phyloP scores from a whole-genome alignment of 2,329 filamentous ascomycete species.

The Chaetomiaceae sp. region DNA sequence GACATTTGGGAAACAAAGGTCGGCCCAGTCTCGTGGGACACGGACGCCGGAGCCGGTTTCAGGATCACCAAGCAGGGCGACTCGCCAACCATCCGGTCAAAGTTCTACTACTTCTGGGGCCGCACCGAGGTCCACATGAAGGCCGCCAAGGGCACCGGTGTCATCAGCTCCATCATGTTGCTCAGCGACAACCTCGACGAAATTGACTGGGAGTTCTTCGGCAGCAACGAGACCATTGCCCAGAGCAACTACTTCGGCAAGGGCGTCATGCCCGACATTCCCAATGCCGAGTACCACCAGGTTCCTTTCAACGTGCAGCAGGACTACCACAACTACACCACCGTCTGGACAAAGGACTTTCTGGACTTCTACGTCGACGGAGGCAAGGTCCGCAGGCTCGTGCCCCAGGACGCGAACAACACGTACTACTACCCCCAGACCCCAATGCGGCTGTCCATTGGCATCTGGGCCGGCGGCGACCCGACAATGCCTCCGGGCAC shows the following conservation, averaged over 20 bases:
- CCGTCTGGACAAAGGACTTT: constrained; percentile 63
- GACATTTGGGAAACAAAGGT: constrained; percentile 65
- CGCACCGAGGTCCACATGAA: constrained; percentile 74
- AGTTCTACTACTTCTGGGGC: constrained; percentile 84
- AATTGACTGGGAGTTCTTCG: constrained; percentile 82
- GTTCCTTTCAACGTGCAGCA: constrained; percentile 51
- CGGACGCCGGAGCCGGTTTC: constrained; percentile 64
- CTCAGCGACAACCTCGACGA: constrained; percentile 82
- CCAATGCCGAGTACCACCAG: constrained; percentile 58
- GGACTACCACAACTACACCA: constrained; percentile 72
- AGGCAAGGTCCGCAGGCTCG: constrained; percentile 58
- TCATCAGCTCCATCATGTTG: constrained; percentile 79
- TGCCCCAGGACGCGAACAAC: constrained; percentile 56
- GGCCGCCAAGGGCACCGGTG: constrained; percentile 67
- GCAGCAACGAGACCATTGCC: constrained; percentile 57
- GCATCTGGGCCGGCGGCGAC: constrained; percentile 63
- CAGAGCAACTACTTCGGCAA: constrained; percentile 79
- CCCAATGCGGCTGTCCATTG: constrained; percentile 65
- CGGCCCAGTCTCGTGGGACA: constrained; percentile 58
- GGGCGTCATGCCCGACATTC: constrained; percentile 56
- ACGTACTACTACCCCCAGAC: constrained; percentile 69
- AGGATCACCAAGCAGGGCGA: constrained; percentile 66
- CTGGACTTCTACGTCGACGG: constrained; percentile 70
- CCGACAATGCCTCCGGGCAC: constrained; percentile 51
- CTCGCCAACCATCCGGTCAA: constrained; percentile 72